Evolutionary conservation across 2,329 filamentous ascomycete genomes (phyloP).

Genomic region (Cordyceps tenuipes): DNA sequence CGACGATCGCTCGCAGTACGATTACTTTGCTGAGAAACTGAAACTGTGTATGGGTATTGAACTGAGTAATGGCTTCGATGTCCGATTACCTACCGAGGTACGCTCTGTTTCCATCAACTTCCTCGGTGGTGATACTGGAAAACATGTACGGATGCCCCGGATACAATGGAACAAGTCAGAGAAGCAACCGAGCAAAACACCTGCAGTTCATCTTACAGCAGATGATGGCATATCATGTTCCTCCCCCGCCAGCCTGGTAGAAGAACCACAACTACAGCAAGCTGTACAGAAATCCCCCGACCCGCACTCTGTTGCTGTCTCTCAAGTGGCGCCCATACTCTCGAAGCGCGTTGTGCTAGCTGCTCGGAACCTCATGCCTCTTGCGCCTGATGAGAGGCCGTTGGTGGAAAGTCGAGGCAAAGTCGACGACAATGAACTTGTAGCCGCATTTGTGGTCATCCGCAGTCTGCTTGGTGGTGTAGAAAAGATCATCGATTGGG

Average conservation of each 20-base stretch:
- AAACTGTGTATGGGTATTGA: constrained; percentile 1
- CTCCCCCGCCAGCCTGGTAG: not conserved
- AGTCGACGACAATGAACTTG: constrained; percentile 26
- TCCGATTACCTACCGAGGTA: not conserved
- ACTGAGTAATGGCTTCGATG: not conserved
- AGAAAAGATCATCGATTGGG: constrained; percentile 53
- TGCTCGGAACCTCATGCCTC: not conserved
- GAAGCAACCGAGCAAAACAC: not conserved
- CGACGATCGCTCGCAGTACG: not conserved
- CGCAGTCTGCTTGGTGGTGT: constrained; percentile 52
- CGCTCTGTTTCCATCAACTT: not conserved
- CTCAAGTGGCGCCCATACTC: not conserved
- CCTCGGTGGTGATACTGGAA: not conserved
- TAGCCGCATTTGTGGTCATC: constrained; percentile 51
- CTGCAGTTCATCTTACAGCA: not conserved
- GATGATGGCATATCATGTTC: not conserved
- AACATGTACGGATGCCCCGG: not conserved
- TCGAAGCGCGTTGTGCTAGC: not conserved
- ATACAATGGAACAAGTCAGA: not conserved
- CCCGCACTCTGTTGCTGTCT: not conserved
- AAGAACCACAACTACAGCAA: not conserved
- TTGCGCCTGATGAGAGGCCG: not conserved
- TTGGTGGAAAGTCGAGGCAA: constrained; percentile 14
- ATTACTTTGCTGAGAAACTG: not conserved
- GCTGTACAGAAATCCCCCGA: not conserved